Evolutionary conservation across 228 moss, liverwort and hornwort genomes (phyloP).

Genomic region (Sphagnum magellanicum): DNA sequence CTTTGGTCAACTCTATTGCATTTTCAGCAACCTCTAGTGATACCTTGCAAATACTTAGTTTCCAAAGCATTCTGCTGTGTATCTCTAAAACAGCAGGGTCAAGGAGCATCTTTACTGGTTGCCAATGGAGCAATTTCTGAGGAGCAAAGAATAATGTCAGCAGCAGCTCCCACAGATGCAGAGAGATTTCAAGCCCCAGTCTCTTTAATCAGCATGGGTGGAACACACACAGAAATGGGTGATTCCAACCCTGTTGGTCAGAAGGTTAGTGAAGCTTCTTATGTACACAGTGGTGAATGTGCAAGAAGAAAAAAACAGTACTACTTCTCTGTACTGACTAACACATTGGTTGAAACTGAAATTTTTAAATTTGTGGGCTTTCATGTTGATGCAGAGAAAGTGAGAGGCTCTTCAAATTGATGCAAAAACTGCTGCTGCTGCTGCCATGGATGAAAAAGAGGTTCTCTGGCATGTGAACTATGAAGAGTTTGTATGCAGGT

Average conservation of each 20-base stretch:
- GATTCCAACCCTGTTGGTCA: constrained; percentile 24
- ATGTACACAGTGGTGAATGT: neutral
- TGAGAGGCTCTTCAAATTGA: neutral
- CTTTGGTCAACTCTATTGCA: too few relatives aligned
- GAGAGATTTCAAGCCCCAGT: constrained; percentile 83
- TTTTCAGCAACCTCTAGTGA: too few relatives aligned
- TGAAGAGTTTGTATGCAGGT: constrained; percentile 78
- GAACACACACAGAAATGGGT: constrained; percentile 40
- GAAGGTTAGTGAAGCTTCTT: constrained; percentile 45
- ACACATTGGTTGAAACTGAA: neutral
- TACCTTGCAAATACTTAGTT: too few relatives aligned
- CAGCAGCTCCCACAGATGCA: constrained; percentile 60
- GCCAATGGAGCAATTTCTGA: constrained; percentile 51
- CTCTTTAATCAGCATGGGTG: constrained; percentile 54
- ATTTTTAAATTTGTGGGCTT: neutral
- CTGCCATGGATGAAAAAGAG: constrained; percentile 83
- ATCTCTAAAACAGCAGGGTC: constrained; percentile 44
- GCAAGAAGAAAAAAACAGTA: neutral
- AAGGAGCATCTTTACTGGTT: constrained; percentile 48
- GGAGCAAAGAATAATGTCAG: constrained; percentile 45
- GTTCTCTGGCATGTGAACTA: constrained; percentile 83
- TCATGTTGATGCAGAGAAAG: neutral
- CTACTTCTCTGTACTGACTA: neutral
- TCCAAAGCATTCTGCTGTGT: too few relatives aligned
- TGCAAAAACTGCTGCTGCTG: constrained; percentile 48